Base-by-base conservation (phyloP, 2,329 filamentous ascomycete genomes). In the Pseudogymnoascus sp. region DNA sequence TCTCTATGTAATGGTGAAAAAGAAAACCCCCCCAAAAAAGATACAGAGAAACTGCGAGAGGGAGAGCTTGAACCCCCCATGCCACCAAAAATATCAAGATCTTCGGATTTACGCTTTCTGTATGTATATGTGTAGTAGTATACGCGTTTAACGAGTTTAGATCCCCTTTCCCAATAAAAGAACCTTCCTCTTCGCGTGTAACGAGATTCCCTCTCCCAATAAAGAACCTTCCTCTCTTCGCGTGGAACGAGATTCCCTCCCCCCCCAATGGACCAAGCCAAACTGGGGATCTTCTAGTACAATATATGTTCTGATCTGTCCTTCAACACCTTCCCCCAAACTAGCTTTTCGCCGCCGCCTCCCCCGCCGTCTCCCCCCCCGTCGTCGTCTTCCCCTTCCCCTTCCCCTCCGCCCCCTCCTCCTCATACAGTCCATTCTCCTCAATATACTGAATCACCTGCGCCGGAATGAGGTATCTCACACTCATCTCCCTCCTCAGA, bases 401-500 rank as follows among this genome's bases (percentile, higher is more conserved):
- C 63, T 70, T 70, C 16, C 56, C 67, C 37, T 66, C 64, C 10
- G 66, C 62, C 8, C 65, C 67, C 25, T 72, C 71, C 12, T 88
- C 85, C 64, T 81, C 78, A 70, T 90, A 91, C 3, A 91, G 76
- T 38, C 81, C 79, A 66, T 90, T 81, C 66, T 89, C 79, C 64
- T 88, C 82, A 65, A 91, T 90, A 71, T 91, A 91, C 64, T 87
- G 79, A 63, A 91, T 89, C 59, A 93, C 90, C 3, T 85, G 84
- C 44, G 87, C 84, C 0, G 91, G 90, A 36, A 91, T 87, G 28
- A 86, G 70, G 71, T 93, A 93, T 67, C 89, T 85, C 59, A 96
- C 89, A 69, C 88, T 92, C 87, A 95, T 89, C 67, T 91, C 86
- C 70, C 89, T 83, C 71, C 89, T 85, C 36, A 93, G 75, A 72